Evolutionary conservation across 2,329 filamentous ascomycete species (phyloP).

Genomic region (Podosphaera leucotricha): DNA sequence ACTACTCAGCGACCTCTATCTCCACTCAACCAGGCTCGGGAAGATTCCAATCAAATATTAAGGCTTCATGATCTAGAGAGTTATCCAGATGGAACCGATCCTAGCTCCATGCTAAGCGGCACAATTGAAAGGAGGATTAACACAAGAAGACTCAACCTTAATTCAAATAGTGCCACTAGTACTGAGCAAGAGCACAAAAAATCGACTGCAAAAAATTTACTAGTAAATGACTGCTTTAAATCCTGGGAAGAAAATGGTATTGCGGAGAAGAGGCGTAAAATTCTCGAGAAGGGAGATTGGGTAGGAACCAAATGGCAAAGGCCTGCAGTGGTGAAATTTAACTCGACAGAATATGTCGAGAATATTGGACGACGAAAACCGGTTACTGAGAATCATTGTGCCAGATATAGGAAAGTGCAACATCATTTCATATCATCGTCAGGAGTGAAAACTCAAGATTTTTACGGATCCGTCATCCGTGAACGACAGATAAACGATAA

Average conservation of each 20-base stretch:
- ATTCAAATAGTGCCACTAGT: neutral
- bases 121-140: neutral
- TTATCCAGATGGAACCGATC: neutral
- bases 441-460: neutral
- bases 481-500: slow-evolving; percentile 3
- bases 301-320: slow-evolving; percentile 10
- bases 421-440: slow-evolving; percentile 6
- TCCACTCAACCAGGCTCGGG: neutral
- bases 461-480: neutral
- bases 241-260: slow-evolving; percentile 4
- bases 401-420: slow-evolving; percentile 7
- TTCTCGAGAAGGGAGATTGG: slow-evolving; percentile 14
- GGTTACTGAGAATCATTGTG: slow-evolving; percentile 7
- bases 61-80: neutral
- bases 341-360: slow-evolving; percentile 6
- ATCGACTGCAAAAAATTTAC: neutral
- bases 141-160: neutral
- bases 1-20: neutral
- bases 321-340: slow-evolving; percentile 9
- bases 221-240: neutral
- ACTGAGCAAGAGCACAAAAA: no score
- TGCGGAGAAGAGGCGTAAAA: slow-evolving; percentile 9
- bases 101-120: neutral
- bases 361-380: slow-evolving; percentile 12
- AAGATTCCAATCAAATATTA: neutral